Evolutionary conservation across 2,329 filamentous ascomycete species (phyloP).

Genomic region (Penicillium sumatraense): DNA sequence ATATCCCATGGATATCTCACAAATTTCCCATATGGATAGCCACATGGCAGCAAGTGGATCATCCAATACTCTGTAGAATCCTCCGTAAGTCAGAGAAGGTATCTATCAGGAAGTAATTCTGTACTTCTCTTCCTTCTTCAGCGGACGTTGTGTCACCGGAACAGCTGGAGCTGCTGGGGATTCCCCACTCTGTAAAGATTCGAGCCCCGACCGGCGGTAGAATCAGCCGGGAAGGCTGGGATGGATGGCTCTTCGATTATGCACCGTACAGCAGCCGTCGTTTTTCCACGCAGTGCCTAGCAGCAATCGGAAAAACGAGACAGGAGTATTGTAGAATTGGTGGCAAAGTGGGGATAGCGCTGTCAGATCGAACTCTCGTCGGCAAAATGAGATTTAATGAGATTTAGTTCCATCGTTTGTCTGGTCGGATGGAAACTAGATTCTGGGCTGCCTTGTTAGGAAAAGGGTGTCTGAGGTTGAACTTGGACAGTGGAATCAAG

Average conservation of each 20-base stretch:
- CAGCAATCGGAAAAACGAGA: neutral
- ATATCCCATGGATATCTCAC: too few relatives aligned
- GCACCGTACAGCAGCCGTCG: neutral
- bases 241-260: neutral
- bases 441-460: neutral
- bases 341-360: neutral
- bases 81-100: too few relatives aligned
- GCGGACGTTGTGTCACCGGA: neutral
- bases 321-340: neutral
- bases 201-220: neutral
- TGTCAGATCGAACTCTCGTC: conserved; percentile 9
- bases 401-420: neutral
- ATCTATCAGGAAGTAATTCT: too few relatives aligned
- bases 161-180: neutral
- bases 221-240: neutral
- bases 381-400: neutral
- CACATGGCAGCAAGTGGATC: neutral
- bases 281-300: neutral
- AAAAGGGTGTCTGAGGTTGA: neutral
- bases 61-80: too few relatives aligned
- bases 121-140: neutral
- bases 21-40: neutral
- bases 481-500: too few relatives aligned
- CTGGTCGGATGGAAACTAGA: neutral
- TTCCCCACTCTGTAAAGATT: neutral